Percentiles rank a stretch among this genome's conserved stretches.
These are phyloP conservation scores for Filobasidium wieringae DNA, from an alignment of 768 basidiomycete species.

Conservation along the genomic window DNA sequence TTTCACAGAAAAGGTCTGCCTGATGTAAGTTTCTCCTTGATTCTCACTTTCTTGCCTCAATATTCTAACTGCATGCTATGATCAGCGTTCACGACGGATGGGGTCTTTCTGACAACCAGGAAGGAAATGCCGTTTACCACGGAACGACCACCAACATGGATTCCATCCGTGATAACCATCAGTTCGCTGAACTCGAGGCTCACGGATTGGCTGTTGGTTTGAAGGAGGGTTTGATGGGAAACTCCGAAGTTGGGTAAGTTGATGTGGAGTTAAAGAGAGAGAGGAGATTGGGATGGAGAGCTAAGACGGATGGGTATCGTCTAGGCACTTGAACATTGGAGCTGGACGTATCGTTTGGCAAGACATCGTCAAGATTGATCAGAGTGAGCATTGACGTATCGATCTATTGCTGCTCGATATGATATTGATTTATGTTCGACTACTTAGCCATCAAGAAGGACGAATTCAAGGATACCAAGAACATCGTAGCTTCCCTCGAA, in stretches of 20 bases:
- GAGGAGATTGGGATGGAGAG: neutral
- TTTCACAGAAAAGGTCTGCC: slow-evolving; percentile 61
- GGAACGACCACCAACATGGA: slow-evolving; percentile 83
- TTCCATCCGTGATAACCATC: slow-evolving; percentile 62
- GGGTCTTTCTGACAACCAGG: slow-evolving; percentile 58
- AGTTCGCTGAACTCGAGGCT: slow-evolving; percentile 60
- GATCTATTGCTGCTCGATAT: no score
- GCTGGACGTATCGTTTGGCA: slow-evolving; percentile 95
- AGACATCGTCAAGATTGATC: slow-evolving; percentile 90
- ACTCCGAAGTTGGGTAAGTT: slow-evolving; percentile 88
- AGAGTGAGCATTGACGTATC: no score
- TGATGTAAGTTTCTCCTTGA: slow-evolving; percentile 52
- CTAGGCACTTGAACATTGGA: slow-evolving; percentile 87
- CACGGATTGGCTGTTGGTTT: slow-evolving; percentile 88
- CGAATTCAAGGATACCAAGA: slow-evolving; percentile 66
- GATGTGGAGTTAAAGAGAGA: neutral
- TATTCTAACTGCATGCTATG: neutral
- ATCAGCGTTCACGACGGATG: slow-evolving; percentile 80
- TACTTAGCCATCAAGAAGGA: slow-evolving; percentile 61
- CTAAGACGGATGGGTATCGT: neutral
- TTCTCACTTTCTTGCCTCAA: neutral
- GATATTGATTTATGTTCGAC: no score
- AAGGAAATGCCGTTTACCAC: slow-evolving; percentile 80
- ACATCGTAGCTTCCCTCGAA: slow-evolving; percentile 60
- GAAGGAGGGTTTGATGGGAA: slow-evolving; percentile 90